These are phyloP conservation scores for Tolypocladium ovalisporum DNA, from an alignment of 2,329 filamentous ascomycete genomes.

Conservation along the genomic window DNA sequence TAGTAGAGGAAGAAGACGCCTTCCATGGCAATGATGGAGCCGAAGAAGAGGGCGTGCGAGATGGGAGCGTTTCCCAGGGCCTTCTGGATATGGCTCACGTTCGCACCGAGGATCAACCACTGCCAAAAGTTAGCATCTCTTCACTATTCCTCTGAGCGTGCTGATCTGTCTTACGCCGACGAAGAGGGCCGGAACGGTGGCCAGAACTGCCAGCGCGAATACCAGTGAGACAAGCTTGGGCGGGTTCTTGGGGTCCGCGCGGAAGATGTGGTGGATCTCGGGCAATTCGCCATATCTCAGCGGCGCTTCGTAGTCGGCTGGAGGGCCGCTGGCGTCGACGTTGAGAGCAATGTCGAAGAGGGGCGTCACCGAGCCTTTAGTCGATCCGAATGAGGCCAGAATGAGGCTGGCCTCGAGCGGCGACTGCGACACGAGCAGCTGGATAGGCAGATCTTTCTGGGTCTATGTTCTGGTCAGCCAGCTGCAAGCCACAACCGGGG, in stretches of 20 bases:
- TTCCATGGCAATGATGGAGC: conserved; percentile 79
- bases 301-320: conserved; percentile 52
- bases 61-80: conserved; percentile 68
- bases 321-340: conserved; percentile 49
- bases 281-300: conserved; percentile 73
- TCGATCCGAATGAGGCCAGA: conserved; percentile 75
- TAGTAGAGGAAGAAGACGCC: conserved; percentile 94
- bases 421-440: conserved; percentile 58
- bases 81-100: conserved; percentile 64
- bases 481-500: not conserved
- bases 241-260: conserved; percentile 65
- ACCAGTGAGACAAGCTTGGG: conserved; percentile 68
- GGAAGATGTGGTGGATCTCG: conserved; percentile 90
- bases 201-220: conserved; percentile 64
- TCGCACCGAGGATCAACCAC: conserved; percentile 78
- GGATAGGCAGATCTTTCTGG: conserved; percentile 78
- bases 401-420: conserved; percentile 73
- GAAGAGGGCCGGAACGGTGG: conserved; percentile 63
- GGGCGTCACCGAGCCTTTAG: conserved; percentile 53
- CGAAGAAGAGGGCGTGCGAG: conserved; percentile 75
- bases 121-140: conserved; percentile 22
- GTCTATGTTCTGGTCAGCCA: conserved; percentile 42
- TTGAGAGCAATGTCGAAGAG: conserved; percentile 64
- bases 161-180: conserved; percentile 39
- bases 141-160: not conserved